phyloP scores from a whole-genome alignment of 371 early-diverging fungal species.

The Lichtheimia hyalospora region DNA sequence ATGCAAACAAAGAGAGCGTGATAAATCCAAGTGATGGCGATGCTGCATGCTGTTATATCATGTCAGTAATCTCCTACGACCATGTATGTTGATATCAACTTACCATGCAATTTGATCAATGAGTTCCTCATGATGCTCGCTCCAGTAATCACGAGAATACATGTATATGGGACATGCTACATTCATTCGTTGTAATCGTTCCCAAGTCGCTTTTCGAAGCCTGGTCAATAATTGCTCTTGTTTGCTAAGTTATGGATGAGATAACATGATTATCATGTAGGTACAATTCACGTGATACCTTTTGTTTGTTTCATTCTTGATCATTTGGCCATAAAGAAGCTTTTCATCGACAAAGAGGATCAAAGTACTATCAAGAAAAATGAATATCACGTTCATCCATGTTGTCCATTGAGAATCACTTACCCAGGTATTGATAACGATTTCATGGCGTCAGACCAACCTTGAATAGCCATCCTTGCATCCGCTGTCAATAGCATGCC shows the following conservation, averaged over 20 bases:
- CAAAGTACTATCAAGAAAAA: conserved; percentile 5
- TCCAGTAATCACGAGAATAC: conserved; percentile 6
- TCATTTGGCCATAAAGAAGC: conserved; percentile 6
- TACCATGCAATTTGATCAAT: conserved; percentile 12
- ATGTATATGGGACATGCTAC: conserved; percentile 12
- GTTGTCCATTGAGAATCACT: not conserved
- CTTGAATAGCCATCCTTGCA: conserved; percentile 7
- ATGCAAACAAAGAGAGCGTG: conserved; percentile 4
- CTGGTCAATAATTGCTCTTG: not conserved
- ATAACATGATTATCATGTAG: not conserved
- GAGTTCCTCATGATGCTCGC: not conserved
- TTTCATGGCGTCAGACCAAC: conserved; percentile 6
- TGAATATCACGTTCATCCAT: not conserved
- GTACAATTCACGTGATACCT: not conserved
- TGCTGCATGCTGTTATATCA: conserved; percentile 14
- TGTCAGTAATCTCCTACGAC: not conserved
- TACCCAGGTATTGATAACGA: conserved; percentile 5
- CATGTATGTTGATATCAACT: not conserved
- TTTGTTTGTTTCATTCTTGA: not conserved
- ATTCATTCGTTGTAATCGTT: conserved; percentile 2
- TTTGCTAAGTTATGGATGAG: not conserved
- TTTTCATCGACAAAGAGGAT: conserved; percentile 14
- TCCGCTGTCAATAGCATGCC: conserved; percentile 8
- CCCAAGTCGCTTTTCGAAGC: not conserved
- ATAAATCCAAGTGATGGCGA: conserved; percentile 13